These are phyloP conservation scores for Lepiota venenata DNA, from an alignment of 768 basidiomycete species.

Conservation along the genomic window DNA sequence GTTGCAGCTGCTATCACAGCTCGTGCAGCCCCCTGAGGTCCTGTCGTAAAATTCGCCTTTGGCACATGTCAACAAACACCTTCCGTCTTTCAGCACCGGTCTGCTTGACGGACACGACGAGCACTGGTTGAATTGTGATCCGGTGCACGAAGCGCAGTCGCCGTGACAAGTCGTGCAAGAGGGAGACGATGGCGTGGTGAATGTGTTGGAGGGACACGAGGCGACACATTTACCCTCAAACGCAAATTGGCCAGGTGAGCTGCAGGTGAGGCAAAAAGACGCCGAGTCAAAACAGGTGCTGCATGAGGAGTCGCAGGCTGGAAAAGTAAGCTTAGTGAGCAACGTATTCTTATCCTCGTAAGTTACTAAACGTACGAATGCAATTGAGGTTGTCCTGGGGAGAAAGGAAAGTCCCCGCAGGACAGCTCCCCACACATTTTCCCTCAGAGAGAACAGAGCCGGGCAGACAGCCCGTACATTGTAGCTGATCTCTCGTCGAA, in stretches of 20 bases:
- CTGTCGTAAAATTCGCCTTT: constrained; percentile 71
- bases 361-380: constrained; percentile 45
- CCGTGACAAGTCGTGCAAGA: constrained; percentile 78
- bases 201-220: constrained; percentile 70
- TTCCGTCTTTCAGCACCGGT: constrained; percentile 71
- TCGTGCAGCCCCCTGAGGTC: constrained; percentile 57
- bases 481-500: constrained; percentile 60
- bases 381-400: constrained; percentile 75
- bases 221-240: constrained; percentile 71
- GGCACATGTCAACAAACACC: constrained; percentile 77
- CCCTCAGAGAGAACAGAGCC: constrained; percentile 73
- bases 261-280: constrained; percentile 72
- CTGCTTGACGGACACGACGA: constrained; percentile 61
- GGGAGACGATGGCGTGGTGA: constrained; percentile 48
- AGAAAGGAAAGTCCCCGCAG: constrained; percentile 68
- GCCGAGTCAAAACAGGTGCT: constrained; percentile 65
- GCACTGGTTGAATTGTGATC: constrained; percentile 78
- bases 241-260: constrained; percentile 55
- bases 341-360: not conserved
- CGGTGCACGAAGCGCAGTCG: constrained; percentile 82
- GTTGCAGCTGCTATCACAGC: constrained; percentile 75
- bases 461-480: constrained; percentile 78
- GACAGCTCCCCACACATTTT: constrained; percentile 67
- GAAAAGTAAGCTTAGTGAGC: constrained; percentile 6
- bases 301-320: constrained; percentile 52